phyloP scores from a whole-genome alignment of 2,329 filamentous ascomycete species.

The Dendryphion nanum region DNA sequence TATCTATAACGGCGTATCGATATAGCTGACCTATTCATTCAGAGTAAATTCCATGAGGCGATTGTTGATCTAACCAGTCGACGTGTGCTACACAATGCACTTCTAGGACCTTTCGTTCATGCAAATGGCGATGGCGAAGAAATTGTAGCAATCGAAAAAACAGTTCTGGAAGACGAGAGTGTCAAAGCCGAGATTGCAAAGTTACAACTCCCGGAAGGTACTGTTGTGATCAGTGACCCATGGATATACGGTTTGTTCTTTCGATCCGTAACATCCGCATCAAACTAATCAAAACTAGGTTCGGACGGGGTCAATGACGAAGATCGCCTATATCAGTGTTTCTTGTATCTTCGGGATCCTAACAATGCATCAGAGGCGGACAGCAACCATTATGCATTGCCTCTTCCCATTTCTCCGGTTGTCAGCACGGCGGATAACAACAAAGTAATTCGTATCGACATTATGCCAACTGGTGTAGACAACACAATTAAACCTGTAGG shows the following conservation, averaged over 20 bases:
- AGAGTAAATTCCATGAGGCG: slow-evolving; percentile 64
- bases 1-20: too few species aligned
- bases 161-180: slow-evolving; percentile 54
- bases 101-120: slow-evolving; percentile 58
- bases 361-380: slow-evolving; percentile 59
- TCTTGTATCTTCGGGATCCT: slow-evolving; percentile 65
- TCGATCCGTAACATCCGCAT: too few species aligned
- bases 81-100: slow-evolving; percentile 56
- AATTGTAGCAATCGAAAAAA: slow-evolving; percentile 57
- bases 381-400: slow-evolving; percentile 68
- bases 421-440: slow-evolving; percentile 58
- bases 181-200: slow-evolving; percentile 61
- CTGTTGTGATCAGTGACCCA: slow-evolving; percentile 58
- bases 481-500: slow-evolving; percentile 55
- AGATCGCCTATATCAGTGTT: slow-evolving; percentile 59
- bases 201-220: slow-evolving; percentile 56
- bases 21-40: too few species aligned
- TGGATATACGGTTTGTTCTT: slow-evolving; percentile 64
- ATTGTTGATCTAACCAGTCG: slow-evolving; percentile 53
- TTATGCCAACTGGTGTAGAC: slow-evolving; percentile 66
- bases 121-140: slow-evolving; percentile 60
- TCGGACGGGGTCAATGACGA: slow-evolving; percentile 50
- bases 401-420: slow-evolving; percentile 66
- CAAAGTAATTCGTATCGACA: slow-evolving; percentile 68
- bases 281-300: too few species aligned